Evolutionary conservation across 371 early-diverging fungal genomes (phyloP), one percentile per base, ranked within the genome.

Genomic region (Blastocladiella emersonii): DNA sequence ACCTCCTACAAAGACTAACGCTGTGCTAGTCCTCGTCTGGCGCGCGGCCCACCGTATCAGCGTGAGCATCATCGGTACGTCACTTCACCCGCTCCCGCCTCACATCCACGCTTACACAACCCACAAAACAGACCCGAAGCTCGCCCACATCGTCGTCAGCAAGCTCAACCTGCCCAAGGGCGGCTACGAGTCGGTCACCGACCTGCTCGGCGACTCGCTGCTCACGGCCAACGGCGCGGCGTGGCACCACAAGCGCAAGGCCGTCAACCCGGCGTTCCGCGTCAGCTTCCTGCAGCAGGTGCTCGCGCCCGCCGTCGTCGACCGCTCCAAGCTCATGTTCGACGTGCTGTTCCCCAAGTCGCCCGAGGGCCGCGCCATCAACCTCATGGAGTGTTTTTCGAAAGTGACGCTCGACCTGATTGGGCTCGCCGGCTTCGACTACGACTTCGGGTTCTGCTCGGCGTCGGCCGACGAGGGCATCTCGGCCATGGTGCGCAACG

Each of bases 161-260:
- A 59, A 59, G 59, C 32, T 35, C 37, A 59, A 59, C 44, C 17
- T 59, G 43, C 59, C 59, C 37, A 59, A 59, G 43, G 37, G 32
- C 36, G 32, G 27, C 0, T 59, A 59, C 44, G 27, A 6, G 4
- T 13, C 59, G 59, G 17, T 59, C 8, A 12, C 34, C 1, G 59
- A 36, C 17, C 3, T 59, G 15, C 27, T 59, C 3, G 59, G 59
- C 25, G 32, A 59, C 30, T 41, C 41, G 37, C 13, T 59, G 0
- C 44, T 59, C 25, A 59, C 59, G 43, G 36, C 27, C 37, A 59
- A 36, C 21, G 59, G 59, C 32, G 7, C n/a, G 8, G 43, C 7
- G 5, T 59, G 59, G 59, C 2, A 8, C 1, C 44, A 30, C 41
- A 59, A 59, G 59, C n/a, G 59, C 25, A 59, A 59, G 59, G 43